Percentiles rank a stretch among this genome's conserved stretches.
Evolutionary conservation across 768 basidiomycete species (phyloP).

Genomic region (Kwoniella shandongensis): DNA sequence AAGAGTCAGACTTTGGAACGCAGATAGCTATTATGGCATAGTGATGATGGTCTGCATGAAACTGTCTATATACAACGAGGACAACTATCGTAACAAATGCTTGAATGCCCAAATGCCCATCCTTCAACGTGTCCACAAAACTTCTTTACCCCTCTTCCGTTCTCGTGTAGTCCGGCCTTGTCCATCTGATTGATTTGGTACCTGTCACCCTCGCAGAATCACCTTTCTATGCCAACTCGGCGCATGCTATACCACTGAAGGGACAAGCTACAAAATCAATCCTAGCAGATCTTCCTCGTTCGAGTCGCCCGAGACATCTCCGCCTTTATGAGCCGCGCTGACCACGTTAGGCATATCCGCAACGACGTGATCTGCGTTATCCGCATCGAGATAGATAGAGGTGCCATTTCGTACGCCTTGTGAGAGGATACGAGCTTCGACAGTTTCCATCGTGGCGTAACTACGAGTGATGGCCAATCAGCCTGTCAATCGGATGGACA

Average conservation of each 20-base stretch:
- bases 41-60: too few species aligned
- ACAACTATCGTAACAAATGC: too few species aligned
- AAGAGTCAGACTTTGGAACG: too few species aligned
- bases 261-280: constrained; percentile 24
- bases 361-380: constrained; percentile 20
- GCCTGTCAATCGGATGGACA: neutral
- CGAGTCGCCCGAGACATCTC: constrained; percentile 35
- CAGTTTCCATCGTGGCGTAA: constrained; percentile 45
- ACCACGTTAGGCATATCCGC: constrained; percentile 37
- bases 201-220: too few species aligned
- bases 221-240: too few species aligned
- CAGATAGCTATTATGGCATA: too few species aligned
- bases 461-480: constrained; percentile 17
- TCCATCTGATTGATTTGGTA: too few species aligned
- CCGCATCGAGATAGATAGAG: constrained; percentile 44
- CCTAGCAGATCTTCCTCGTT: constrained; percentile 39
- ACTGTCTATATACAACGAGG: too few species aligned
- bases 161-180: too few species aligned
- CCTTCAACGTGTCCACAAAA: too few species aligned
- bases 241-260: neutral
- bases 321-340: constrained; percentile 44
- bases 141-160: too few species aligned
- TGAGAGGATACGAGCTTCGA: constrained; percentile 45
- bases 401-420: constrained; percentile 42
- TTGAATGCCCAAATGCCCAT: too few species aligned